Evolutionary conservation across 2,329 filamentous ascomycete genomes (phyloP).

Genomic region (Mollisiaceae sp.): DNA sequence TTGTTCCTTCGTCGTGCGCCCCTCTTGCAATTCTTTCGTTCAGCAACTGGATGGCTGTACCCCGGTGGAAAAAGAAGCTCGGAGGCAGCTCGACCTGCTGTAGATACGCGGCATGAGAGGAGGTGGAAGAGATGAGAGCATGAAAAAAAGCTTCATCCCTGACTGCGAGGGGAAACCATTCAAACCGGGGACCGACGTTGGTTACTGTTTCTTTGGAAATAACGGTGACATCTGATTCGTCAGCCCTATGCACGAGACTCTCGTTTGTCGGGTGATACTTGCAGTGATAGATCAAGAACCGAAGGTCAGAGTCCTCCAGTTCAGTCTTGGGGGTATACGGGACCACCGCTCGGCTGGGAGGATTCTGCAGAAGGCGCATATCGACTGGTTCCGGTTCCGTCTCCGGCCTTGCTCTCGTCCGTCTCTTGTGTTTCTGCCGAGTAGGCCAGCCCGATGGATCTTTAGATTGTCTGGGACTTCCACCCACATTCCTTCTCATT

Average conservation of each 20-base stretch:
- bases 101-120: slow-evolving; percentile 31
- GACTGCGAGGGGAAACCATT: slow-evolving; percentile 35
- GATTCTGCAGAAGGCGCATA: slow-evolving; percentile 17
- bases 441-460: slow-evolving; percentile 3
- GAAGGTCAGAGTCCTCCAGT: slow-evolving; percentile 27
- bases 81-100: slow-evolving; percentile 23
- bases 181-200: slow-evolving; percentile 31
- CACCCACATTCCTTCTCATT: slow-evolving; percentile 6
- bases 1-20: slow-evolving; percentile 33
- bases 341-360: slow-evolving; percentile 26
- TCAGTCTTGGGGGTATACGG: slow-evolving; percentile 26
- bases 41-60: slow-evolving; percentile 30
- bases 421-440: slow-evolving; percentile 12
- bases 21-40: slow-evolving; percentile 29
- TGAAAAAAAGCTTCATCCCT: slow-evolving; percentile 35
- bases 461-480: slow-evolving; percentile 11
- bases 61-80: slow-evolving; percentile 30
- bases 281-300: slow-evolving; percentile 34
- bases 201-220: slow-evolving; percentile 26
- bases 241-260: slow-evolving; percentile 21
- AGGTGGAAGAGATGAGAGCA: slow-evolving; percentile 30
- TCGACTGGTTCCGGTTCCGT: slow-evolving; percentile 6
- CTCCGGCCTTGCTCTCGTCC: slow-evolving; percentile 13
- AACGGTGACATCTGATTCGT: slow-evolving; percentile 32
- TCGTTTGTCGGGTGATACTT: slow-evolving; percentile 11